Evolutionary conservation across 306 rosid species (phyloP).

Genomic region (Adenanthera pavonina): DNA sequence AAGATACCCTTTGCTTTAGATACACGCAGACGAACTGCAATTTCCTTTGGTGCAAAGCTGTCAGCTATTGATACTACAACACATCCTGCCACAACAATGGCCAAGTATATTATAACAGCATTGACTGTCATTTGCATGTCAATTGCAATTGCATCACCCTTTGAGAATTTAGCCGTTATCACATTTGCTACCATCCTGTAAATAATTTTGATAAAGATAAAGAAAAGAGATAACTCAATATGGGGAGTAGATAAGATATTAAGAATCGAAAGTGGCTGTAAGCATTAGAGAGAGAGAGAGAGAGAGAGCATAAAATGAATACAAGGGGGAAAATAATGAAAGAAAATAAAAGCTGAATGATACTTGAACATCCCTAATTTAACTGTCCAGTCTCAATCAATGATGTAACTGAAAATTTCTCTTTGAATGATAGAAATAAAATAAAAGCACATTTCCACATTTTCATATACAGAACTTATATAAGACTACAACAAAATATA

Average conservation of each 20-base stretch:
- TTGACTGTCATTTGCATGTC: slow-evolving; percentile 88
- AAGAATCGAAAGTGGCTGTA: slow-evolving; percentile 7
- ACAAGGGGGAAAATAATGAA: background rate
- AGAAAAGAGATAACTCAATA: background rate
- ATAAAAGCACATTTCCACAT: background rate
- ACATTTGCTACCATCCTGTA: slow-evolving; percentile 84
- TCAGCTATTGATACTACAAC: slow-evolving; percentile 91
- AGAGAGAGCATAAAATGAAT: slow-evolving; percentile 6
- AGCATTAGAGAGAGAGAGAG: background rate
- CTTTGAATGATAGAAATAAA: background rate
- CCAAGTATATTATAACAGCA: slow-evolving; percentile 82
- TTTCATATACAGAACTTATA: background rate
- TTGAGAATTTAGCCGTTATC: slow-evolving; percentile 65
- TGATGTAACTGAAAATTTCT: background rate
- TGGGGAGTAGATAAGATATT: background rate
- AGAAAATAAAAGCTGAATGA: slow-evolving; percentile 11
- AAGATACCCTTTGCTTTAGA: slow-evolving; percentile 85
- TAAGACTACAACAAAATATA: background rate
- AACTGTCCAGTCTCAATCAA: background rate
- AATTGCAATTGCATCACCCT: slow-evolving; percentile 89
- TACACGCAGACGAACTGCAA: slow-evolving; percentile 74
- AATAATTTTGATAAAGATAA: slow-evolving; percentile 34
- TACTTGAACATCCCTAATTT: background rate
- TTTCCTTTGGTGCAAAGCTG: slow-evolving; percentile 83
- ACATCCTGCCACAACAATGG: slow-evolving; percentile 76